Percentiles rank a stretch among this genome's conserved stretches.
These are phyloP conservation scores for Tremella yokohamensis DNA, from an alignment of 768 basidiomycete species.

Conservation along the genomic window DNA sequence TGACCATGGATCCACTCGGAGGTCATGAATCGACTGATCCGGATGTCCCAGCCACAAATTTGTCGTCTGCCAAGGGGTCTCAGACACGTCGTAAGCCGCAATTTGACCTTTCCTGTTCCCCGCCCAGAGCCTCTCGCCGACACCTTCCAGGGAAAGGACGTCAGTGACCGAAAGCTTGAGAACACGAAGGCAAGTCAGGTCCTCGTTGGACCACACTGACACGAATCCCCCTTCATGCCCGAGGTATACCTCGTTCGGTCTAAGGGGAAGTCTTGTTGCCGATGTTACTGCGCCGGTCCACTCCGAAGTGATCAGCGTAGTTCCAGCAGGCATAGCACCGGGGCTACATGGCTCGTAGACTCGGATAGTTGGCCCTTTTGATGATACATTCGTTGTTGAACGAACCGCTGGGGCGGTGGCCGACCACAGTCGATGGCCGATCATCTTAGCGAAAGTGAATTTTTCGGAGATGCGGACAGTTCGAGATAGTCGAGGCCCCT, in stretches of 20 bases:
- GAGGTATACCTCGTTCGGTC: constrained; percentile 67
- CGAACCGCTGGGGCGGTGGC: constrained; percentile 53
- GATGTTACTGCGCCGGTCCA: constrained; percentile 75
- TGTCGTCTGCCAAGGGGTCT: constrained; percentile 76
- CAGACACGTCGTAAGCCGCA: constrained; percentile 66
- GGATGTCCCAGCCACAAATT: constrained; percentile 83
- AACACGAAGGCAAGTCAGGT: constrained; percentile 62
- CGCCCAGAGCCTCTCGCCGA: constrained; percentile 79
- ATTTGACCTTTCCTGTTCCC: constrained; percentile 80
- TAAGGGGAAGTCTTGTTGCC: constrained; percentile 69
- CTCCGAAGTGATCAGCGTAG: constrained; percentile 62
- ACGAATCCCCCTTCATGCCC: constrained; percentile 90
- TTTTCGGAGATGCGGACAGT: constrained; percentile 67
- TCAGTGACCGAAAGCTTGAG: constrained; percentile 77
- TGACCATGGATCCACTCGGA: constrained; percentile 70
- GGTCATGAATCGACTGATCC: constrained; percentile 61
- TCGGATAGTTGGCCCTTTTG: constrained; percentile 68
- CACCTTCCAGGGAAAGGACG: constrained; percentile 77
- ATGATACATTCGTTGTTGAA: constrained; percentile 41
- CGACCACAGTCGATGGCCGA: constrained; percentile 80
- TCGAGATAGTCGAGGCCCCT: constrained; percentile 20
- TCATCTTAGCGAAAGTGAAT: constrained; percentile 70
- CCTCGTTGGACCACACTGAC: constrained; percentile 67
- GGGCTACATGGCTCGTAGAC: constrained; percentile 65
- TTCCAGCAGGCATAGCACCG: constrained; percentile 50